Evolutionary conservation across 352 stramenopile species (phyloP), one percentile per base, ranked within the genome.

Genomic region (Phytophthora ramorum): DNA sequence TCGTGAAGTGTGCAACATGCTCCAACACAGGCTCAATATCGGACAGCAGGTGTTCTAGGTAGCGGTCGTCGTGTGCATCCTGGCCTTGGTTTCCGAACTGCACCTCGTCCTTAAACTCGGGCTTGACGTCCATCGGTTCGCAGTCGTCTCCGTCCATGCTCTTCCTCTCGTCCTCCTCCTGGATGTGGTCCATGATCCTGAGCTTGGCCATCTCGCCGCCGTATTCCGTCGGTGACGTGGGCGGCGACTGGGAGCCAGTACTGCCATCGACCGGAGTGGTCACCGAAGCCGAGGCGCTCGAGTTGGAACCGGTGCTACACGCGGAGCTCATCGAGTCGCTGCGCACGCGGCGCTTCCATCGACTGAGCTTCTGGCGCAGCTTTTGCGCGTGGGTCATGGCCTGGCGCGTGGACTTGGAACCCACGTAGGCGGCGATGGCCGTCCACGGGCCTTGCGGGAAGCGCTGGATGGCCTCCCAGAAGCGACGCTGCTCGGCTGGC

Each of bases 361-460:
- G 79, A 52, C 51, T 77, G 51, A 90, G 77, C 53, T 90, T 90
- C 71, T 89, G 79, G 3, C 81, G 77, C 38, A 89, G 71, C 65
- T 90, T 90, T 62, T 90, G 81, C 57, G 77, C 81, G 51, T 89
- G 79, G 4, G 81, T 90, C 78, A 89, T 87, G 13, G 81, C 81
- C 67, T 90, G 81, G 34, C 81, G 81, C 9, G 79, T 88, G 1
- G 79, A 86, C 34, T 85, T 85, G 55, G 81, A 85, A 52, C 79
- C 77, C 34, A 90, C 71, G 62, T 84, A 85, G 48, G 66, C 78
- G 24, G 81, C 81, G 56, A 90, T 87, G 34, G 72, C 74, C 16
- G 80, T 87, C 81, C 81, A 90, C 8, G 81, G 81, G 0, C 81
- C 81, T 40, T 88, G 79, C 20, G 81, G 81, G 58, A 88, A 88